Percentiles rank a stretch among this genome's conserved stretches.
phyloP scores from a whole-genome alignment of 164 flowering plant species.

The Aristolochia californica region DNA sequence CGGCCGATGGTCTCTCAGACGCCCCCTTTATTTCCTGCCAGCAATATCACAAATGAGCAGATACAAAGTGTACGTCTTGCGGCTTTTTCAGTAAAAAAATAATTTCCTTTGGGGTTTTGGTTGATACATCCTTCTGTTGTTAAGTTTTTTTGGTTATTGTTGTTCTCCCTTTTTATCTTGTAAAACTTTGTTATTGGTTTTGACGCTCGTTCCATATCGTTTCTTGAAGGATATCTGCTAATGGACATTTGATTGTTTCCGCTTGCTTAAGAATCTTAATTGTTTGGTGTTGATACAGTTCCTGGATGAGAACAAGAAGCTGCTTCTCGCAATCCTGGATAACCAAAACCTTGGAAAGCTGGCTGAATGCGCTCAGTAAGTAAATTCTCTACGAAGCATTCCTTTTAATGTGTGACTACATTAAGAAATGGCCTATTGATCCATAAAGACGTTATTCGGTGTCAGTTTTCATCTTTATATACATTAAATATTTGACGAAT shows the following conservation, averaged over 20 bases:
- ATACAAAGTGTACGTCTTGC: conserved; percentile 13
- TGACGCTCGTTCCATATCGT: background rate
- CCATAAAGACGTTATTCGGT: too few relatives aligned
- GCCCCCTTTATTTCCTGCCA: conserved; percentile 13
- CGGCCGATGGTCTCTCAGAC: conserved; percentile 7
- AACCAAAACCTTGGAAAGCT: conserved; percentile 90
- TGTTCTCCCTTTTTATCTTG: background rate
- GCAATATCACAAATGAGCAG: conserved; percentile 17
- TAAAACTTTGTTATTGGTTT: background rate
- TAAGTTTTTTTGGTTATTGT: background rate
- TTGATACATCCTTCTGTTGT: background rate
- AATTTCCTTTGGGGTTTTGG: background rate
- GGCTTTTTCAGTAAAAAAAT: background rate
- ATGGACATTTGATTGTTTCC: background rate
- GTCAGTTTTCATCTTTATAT: too few relatives aligned
- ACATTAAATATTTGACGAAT: too few relatives aligned
- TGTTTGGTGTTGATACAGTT: conserved; percentile 43
- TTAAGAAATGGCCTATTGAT: too few relatives aligned
- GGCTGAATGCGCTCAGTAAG: conserved; percentile 92
- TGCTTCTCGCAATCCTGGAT: conserved; percentile 86
- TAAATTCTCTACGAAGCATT: background rate
- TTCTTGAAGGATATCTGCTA: background rate
- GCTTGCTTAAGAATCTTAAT: background rate
- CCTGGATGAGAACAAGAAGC: conserved; percentile 86
- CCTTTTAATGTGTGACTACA: too few relatives aligned